These are phyloP conservation scores for Cyclotella distinguenda DNA, from an alignment of 108 stramenopile species.

Conservation along the genomic window DNA sequence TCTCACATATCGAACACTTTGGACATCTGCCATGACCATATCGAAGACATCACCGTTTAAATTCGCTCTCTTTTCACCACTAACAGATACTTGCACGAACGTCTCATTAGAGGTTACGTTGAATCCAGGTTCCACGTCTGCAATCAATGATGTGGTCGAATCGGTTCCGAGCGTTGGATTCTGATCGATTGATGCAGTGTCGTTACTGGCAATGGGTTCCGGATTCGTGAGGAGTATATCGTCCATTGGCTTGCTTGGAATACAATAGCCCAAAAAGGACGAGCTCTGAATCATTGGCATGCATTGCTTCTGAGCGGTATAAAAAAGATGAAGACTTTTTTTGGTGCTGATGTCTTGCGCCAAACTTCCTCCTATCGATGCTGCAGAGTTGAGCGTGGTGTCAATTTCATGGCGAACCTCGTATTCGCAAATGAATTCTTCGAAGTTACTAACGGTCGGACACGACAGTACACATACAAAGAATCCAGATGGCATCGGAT, in stretches of 20 bases:
- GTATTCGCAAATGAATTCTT: constrained; percentile 45
- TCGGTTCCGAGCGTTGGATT: too few species aligned
- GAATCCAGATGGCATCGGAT: constrained; percentile 35
- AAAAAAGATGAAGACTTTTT: constrained; percentile 25
- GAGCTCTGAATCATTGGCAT: constrained; percentile 17
- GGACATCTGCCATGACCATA: constrained; percentile 51
- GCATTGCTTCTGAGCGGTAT: constrained; percentile 25
- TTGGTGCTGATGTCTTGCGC: not conserved
- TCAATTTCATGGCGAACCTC: constrained; percentile 38
- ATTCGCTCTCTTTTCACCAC: constrained; percentile 1
- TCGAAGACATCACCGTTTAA: constrained; percentile 21
- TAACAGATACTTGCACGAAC: too few species aligned
- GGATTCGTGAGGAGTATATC: constrained; percentile 1
- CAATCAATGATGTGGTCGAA: not conserved
- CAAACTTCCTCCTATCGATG: not conserved
- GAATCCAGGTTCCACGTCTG: too few species aligned
- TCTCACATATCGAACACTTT: constrained; percentile 18
- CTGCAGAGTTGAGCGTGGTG: constrained; percentile 7
- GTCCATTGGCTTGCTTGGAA: constrained; percentile 7
- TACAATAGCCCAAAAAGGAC: constrained; percentile 20
- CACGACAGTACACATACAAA: constrained; percentile 35
- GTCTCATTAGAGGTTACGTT: not conserved
- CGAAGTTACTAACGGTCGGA: constrained; percentile 18
- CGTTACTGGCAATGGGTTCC: constrained; percentile 1
- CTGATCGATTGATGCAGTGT: not conserved